A percentile compares a stretch with the other conserved stretches of the same genome.
These are phyloP conservation scores for Tetrahymena thermophila DNA, from an alignment of 73 alveolate species.

Conservation along the genomic window DNA sequence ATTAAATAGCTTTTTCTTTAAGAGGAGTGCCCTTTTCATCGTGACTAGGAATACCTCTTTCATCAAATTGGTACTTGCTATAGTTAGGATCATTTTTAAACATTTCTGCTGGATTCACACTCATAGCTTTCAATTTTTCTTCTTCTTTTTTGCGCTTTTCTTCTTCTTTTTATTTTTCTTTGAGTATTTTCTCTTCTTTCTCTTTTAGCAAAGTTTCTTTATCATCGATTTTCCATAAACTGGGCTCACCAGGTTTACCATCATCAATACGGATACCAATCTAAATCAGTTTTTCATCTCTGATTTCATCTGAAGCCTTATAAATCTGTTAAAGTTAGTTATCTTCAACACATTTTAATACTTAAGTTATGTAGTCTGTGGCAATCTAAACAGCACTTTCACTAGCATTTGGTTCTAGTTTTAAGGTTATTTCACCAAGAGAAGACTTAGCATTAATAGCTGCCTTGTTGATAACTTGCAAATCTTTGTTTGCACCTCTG, in stretches of 20 bases:
- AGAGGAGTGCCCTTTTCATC: slow-evolving; percentile 64
- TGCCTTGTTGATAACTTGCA: slow-evolving; percentile 11
- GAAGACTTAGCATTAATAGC: slow-evolving; percentile 30
- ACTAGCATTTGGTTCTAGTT: slow-evolving; percentile 38
- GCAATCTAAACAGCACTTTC: slow-evolving; percentile 61
- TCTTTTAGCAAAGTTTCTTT: slow-evolving; percentile 78
- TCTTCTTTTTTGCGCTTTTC: slow-evolving; percentile 50
- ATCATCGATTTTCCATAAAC: slow-evolving; percentile 91
- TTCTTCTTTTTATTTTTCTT: slow-evolving; percentile 70
- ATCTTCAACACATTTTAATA: slow-evolving; percentile 59
- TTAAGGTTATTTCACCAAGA: slow-evolving; percentile 12
- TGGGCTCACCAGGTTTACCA: slow-evolving; percentile 54
- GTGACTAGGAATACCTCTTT: slow-evolving; percentile 89
- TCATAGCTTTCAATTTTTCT: slow-evolving; percentile 64
- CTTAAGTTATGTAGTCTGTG: slow-evolving; percentile 68
- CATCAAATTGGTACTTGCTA: slow-evolving; percentile 82
- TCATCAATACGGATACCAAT: slow-evolving; percentile 92
- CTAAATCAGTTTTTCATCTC: slow-evolving; percentile 85
- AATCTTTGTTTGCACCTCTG: not conserved
- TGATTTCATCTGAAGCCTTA: slow-evolving; percentile 71
- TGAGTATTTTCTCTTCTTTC: slow-evolving; percentile 63
- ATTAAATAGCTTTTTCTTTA: not conserved
- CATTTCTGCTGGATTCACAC: slow-evolving; percentile 75
- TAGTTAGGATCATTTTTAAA: slow-evolving; percentile 58
- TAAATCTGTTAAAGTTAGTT: slow-evolving; percentile 58